These are phyloP conservation scores for Panicum hallii DNA, from an alignment of 202 grass and related monocot genomes.

Conservation along the genomic window DNA sequence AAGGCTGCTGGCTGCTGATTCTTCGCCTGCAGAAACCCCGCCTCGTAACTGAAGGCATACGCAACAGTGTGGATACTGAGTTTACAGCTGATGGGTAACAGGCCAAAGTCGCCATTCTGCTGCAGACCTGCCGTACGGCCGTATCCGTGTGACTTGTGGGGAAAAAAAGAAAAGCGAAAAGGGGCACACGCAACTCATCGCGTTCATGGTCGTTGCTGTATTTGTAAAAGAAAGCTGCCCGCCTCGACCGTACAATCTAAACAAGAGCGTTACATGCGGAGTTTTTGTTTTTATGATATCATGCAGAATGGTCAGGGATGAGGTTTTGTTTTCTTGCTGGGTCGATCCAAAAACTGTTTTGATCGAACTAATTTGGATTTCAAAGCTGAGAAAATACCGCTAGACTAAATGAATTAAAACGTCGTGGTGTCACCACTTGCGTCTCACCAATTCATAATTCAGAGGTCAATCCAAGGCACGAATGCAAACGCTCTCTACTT, in stretches of 20 bases:
- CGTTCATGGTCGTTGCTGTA: background rate
- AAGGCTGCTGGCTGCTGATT: slow-evolving; percentile 78
- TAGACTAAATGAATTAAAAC: too few relatives aligned
- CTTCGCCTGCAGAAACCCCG: background rate
- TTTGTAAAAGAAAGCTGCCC: background rate
- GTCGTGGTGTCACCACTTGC: background rate
- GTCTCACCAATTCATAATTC: background rate
- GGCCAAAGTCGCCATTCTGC: background rate
- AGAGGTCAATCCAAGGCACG: too few relatives aligned
- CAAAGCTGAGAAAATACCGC: too few relatives aligned
- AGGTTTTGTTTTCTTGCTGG: background rate
- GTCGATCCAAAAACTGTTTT: background rate
- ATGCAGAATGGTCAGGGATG: background rate
- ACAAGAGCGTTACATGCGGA: background rate
- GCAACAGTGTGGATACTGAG: background rate
- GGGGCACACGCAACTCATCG: background rate
- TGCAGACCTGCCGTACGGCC: background rate
- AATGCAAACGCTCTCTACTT: too few relatives aligned
- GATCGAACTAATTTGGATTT: background rate
- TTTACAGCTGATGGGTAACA: background rate
- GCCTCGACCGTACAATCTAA: background rate
- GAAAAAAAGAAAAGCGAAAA: background rate
- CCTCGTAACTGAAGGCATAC: background rate
- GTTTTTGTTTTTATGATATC: background rate
- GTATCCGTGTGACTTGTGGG: background rate